Conservation (phyloP, 2,329 filamentous ascomycete genomes). For the Cladosporium sp. region DNA sequence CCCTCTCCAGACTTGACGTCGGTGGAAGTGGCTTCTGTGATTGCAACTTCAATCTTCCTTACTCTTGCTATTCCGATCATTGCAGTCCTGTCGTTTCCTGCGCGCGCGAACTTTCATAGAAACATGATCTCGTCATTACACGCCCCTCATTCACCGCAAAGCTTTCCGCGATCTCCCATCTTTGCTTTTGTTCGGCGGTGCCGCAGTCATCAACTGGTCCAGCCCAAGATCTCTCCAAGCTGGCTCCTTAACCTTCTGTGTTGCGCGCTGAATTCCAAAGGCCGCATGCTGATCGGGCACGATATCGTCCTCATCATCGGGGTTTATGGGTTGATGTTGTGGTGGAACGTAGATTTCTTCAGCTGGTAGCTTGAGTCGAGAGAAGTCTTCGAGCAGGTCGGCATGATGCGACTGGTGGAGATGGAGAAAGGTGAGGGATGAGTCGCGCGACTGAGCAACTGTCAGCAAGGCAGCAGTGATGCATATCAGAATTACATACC, state of each 20-base stretch:
- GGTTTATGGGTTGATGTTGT: conserved; percentile 78
- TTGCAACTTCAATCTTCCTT: not conserved
- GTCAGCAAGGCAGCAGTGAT: not conserved
- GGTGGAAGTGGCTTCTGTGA: not conserved
- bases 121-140: not conserved
- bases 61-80: not conserved
- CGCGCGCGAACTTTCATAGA: not conserved
- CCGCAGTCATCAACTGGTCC: conserved; percentile 67
- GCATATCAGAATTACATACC: not conserved
- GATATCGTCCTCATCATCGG: conserved; percentile 85
- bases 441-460: conserved; percentile 63
- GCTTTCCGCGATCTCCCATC: conserved; percentile 13
- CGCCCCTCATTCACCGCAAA: not conserved
- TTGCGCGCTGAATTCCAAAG: conserved; percentile 81
- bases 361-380: conserved; percentile 41
- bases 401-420: conserved; percentile 70
- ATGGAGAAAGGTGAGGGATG: conserved; percentile 72
- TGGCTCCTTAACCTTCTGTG: conserved; percentile 68
- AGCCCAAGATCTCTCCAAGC: conserved; percentile 79
- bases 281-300: conserved; percentile 86
- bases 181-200: conserved; percentile 44
- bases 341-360: conserved; percentile 83
- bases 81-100: not conserved
- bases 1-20: not conserved
- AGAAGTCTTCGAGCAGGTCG: conserved; percentile 70